These are phyloP conservation scores for Anacardium occidentale DNA, from an alignment of 345 rosid species.

Conservation along the genomic window DNA sequence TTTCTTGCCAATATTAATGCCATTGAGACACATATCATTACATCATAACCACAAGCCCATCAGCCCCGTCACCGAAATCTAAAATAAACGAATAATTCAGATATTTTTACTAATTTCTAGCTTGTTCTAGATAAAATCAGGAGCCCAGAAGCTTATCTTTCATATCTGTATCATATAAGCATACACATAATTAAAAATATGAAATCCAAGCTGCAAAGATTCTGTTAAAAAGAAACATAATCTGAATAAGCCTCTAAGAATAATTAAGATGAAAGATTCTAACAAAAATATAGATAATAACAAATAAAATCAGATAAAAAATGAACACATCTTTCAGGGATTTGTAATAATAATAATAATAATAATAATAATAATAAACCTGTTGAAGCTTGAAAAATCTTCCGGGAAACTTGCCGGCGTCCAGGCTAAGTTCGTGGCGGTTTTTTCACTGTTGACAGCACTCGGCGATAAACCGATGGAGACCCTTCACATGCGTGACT, in stretches of 20 bases:
- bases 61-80: background rate
- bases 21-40: background rate
- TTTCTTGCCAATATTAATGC: conserved; percentile 6
- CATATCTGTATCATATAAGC: background rate
- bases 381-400: too few relatives aligned
- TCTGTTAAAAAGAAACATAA: background rate
- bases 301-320: too few relatives aligned
- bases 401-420: too few relatives aligned
- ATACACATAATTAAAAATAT: background rate
- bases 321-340: too few relatives aligned
- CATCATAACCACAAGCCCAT: background rate
- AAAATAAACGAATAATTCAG: background rate
- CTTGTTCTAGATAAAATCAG: background rate
- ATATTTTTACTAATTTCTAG: background rate
- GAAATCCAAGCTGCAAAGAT: background rate
- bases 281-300: too few relatives aligned
- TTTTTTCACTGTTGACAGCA: too few relatives aligned
- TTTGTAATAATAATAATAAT: background rate
- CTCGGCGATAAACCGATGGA: too few relatives aligned
- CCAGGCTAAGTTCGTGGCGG: too few relatives aligned
- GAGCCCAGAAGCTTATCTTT: background rate
- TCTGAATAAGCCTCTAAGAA: background rate
- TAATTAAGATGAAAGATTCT: background rate
- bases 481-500: too few relatives aligned
- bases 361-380: background rate